Conservation (phyloP, 371 early-diverging fungal species). For the Mortierella sp. region DNA sequence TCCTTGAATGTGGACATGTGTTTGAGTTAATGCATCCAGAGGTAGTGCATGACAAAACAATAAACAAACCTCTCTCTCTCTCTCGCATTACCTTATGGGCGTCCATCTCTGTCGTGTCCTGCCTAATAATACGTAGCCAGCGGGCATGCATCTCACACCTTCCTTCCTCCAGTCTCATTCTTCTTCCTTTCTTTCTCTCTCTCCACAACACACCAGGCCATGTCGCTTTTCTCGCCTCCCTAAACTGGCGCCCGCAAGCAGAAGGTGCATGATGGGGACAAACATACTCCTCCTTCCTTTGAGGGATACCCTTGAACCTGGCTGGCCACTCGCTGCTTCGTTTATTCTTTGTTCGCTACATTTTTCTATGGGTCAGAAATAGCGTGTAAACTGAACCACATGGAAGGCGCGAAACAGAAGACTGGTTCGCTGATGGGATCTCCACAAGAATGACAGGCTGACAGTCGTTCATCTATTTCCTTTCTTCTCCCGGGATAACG, state of each 20-base stretch:
- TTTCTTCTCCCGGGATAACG: not conserved
- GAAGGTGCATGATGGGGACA: not conserved
- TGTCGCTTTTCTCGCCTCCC: not conserved
- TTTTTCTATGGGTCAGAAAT: not conserved
- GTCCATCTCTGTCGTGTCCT: not conserved
- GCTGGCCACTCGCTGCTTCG: not conserved
- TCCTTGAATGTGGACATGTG: not conserved
- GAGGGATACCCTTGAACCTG: not conserved
- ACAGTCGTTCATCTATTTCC: not conserved
- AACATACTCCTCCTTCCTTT: not conserved
- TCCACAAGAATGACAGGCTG: not conserved
- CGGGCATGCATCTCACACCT: not conserved
- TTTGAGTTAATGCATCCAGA: not conserved
- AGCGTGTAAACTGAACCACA: not conserved
- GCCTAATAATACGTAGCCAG: not conserved
- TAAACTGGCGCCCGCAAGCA: not conserved
- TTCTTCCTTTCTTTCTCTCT: not conserved
- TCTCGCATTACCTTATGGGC: not conserved
- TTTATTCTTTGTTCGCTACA: not conserved
- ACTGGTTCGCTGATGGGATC: not conserved
- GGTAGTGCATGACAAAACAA: constrained; percentile 9
- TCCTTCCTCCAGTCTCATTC: not conserved
- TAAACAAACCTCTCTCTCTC: not conserved
- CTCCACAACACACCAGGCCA: not conserved
- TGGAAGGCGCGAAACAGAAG: not conserved